Evolutionary conservation across 495 filamentous ascomycete species (phyloP).

Genomic region (Massariosphaeria phaeospora): DNA sequence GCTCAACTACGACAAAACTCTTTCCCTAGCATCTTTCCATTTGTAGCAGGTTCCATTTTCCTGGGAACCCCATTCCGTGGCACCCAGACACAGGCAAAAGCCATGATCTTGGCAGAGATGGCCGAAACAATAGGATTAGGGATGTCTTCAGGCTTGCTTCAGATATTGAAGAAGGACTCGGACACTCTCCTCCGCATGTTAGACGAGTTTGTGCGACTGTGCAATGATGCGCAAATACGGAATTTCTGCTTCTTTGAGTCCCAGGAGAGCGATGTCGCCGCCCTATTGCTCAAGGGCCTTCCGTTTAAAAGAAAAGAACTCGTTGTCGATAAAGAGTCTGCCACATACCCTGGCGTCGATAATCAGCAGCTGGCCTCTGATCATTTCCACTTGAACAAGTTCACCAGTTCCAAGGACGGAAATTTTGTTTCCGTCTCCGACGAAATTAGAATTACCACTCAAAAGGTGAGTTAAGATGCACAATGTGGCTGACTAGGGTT

Average conservation of each 20-base stretch:
- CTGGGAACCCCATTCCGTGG: slow-evolving; percentile 21
- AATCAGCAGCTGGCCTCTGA: slow-evolving; percentile 1
- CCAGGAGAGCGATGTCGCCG: slow-evolving; percentile 1
- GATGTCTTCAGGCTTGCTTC: neutral
- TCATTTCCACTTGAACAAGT: slow-evolving; percentile 21
- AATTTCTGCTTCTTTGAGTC: slow-evolving; percentile 19
- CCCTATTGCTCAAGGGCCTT: neutral
- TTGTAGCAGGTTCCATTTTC: slow-evolving; percentile 16
- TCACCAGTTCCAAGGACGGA: slow-evolving; percentile 10
- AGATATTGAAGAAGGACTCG: slow-evolving; percentile 10
- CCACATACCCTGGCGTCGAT: slow-evolving; percentile 9
- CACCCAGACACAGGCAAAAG: slow-evolving; percentile 11
- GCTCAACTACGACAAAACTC: slow-evolving; percentile 5
- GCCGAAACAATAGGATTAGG: slow-evolving; percentile 6
- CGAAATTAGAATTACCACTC: slow-evolving; percentile 9
- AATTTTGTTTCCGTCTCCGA: slow-evolving; percentile 7
- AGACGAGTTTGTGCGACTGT: slow-evolving; percentile 8
- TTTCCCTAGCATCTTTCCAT: slow-evolving; percentile 17
- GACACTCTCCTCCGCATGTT: neutral
- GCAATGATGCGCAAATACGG: slow-evolving; percentile 6
- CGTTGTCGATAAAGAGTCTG: slow-evolving; percentile 19
- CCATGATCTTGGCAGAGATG: slow-evolving; percentile 7
- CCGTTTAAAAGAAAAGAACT: slow-evolving; percentile 7
- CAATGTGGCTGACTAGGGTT: too few relatives aligned
- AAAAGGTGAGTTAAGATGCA: too few relatives aligned